Percentiles rank a stretch among this genome's conserved stretches.
Evolutionary conservation across 768 basidiomycete species (phyloP).

Genomic region (Amanita jacksonii): DNA sequence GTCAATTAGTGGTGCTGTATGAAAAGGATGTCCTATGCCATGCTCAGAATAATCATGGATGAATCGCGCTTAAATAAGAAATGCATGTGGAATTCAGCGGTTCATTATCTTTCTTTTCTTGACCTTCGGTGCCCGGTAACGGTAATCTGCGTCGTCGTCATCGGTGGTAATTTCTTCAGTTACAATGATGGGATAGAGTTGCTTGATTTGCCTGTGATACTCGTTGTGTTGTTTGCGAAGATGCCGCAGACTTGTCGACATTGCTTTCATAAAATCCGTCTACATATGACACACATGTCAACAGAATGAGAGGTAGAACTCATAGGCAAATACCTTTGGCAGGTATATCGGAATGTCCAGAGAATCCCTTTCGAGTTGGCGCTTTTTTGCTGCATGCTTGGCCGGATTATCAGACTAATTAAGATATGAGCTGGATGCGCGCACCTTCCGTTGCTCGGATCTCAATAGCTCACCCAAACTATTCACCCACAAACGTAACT

Average conservation of each 20-base stretch:
- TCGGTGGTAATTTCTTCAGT: slow-evolving; percentile 33
- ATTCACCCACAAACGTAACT: slow-evolving; percentile 59
- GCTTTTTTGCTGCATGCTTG: slow-evolving; percentile 60
- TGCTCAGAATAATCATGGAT: slow-evolving; percentile 3
- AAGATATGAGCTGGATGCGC: slow-evolving; percentile 4
- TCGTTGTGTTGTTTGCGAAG: slow-evolving; percentile 53
- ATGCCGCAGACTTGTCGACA: slow-evolving; percentile 45
- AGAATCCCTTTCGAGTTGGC: slow-evolving; percentile 35
- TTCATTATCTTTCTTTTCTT: slow-evolving; percentile 24
- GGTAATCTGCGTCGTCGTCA: slow-evolving; percentile 46
- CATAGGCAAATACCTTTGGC: slow-evolving; percentile 38
- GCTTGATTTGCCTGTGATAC: slow-evolving; percentile 30
- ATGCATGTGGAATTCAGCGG: slow-evolving; percentile 3
- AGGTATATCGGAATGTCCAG: slow-evolving; percentile 39
- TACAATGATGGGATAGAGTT: slow-evolving; percentile 22
- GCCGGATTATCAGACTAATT: slow-evolving; percentile 6
- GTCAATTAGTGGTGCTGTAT: slow-evolving; percentile 2
- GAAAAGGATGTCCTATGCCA: slow-evolving; percentile 1
- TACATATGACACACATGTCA: slow-evolving; percentile 17
- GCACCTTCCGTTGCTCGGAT: slow-evolving; percentile 63
- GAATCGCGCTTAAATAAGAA: background rate
- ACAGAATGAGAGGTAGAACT: background rate
- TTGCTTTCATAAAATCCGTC: slow-evolving; percentile 63
- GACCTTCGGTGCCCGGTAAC: slow-evolving; percentile 19
- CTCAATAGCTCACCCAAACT: slow-evolving; percentile 50